These are phyloP conservation scores for Colletotrichum plurivorum DNA, from an alignment of 2,329 filamentous ascomycete species.

Conservation along the genomic window DNA sequence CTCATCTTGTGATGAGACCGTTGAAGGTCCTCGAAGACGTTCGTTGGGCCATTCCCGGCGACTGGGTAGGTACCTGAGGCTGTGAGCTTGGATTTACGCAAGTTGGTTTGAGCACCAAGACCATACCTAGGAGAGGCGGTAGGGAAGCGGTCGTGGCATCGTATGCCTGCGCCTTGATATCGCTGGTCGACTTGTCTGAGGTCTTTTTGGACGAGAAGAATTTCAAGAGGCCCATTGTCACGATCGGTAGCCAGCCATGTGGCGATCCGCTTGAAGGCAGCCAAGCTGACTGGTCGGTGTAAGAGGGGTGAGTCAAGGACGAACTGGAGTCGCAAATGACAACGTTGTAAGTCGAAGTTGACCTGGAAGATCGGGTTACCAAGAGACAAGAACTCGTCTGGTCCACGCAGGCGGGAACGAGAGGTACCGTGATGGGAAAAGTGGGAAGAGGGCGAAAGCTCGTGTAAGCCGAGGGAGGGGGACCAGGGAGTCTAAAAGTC, in stretches of 20 bases:
- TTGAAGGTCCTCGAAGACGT: constrained; percentile 53
- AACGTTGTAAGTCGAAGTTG: neutral
- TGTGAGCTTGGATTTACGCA: constrained; percentile 20
- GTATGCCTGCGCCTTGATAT: constrained; percentile 54
- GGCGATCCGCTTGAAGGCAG: constrained; percentile 15
- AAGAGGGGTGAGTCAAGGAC: neutral
- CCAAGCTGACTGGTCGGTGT: neutral
- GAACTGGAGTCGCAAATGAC: neutral
- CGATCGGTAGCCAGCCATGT: constrained; percentile 27
- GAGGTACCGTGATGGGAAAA: neutral
- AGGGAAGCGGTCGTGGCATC: constrained; percentile 52
- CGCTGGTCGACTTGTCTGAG: constrained; percentile 38
- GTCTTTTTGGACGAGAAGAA: constrained; percentile 50
- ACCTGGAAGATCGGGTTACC: neutral
- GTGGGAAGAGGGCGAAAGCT: neutral
- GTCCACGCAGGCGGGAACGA: neutral
- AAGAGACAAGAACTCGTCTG: neutral
- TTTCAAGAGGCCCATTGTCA: constrained; percentile 53
- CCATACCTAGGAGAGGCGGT: constrained; percentile 54
- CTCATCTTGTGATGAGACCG: constrained; percentile 49
- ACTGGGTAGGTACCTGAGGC: constrained; percentile 55
- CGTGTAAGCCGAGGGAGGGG: constrained; percentile 6
- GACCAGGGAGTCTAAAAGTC: constrained; percentile 32
- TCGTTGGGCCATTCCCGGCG: constrained; percentile 55
- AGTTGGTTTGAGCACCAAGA: neutral